Evolutionary conservation across 768 basidiomycete genomes (phyloP).

Genomic region (Tephrocybe sp.): DNA sequence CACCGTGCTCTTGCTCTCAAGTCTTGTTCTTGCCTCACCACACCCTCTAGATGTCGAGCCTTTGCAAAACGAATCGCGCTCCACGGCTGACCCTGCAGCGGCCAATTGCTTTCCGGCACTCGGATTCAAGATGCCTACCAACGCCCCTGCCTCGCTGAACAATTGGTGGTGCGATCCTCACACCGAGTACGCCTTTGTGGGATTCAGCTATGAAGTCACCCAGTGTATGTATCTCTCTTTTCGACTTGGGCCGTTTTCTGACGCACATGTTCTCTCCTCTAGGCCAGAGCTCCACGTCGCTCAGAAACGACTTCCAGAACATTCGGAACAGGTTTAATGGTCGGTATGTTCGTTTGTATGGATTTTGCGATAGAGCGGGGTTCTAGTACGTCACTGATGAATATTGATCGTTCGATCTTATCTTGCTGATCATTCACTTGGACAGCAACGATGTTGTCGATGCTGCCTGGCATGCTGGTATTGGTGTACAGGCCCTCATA

Average conservation of each 20-base stretch:
- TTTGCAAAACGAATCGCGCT: slow-evolving; percentile 6
- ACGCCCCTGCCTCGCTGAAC: slow-evolving; percentile 41
- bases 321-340: slow-evolving; percentile 21
- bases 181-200: slow-evolving; percentile 74
- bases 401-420: neutral
- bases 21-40: neutral
- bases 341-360: slow-evolving; percentile 63
- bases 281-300: slow-evolving; percentile 58
- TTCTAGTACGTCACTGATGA: slow-evolving; percentile 40
- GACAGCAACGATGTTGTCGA: slow-evolving; percentile 56
- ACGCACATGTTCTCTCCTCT: neutral
- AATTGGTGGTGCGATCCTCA: slow-evolving; percentile 65
- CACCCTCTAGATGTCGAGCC: slow-evolving; percentile 5
- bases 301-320: slow-evolving; percentile 29
- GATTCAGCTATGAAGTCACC: slow-evolving; percentile 74
- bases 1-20: neutral
- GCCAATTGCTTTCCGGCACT: slow-evolving; percentile 23
- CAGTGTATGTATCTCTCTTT: slow-evolving; percentile 42
- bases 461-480: slow-evolving; percentile 65
- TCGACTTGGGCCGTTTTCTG: neutral
- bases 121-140: slow-evolving; percentile 44
- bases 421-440: neutral
- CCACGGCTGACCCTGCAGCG: slow-evolving; percentile 6
- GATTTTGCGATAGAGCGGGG: slow-evolving; percentile 42
- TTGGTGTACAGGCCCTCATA: slow-evolving; percentile 76